Evolutionary conservation across 306 rosid species (phyloP).

Genomic region (Rosa chinensis): DNA sequence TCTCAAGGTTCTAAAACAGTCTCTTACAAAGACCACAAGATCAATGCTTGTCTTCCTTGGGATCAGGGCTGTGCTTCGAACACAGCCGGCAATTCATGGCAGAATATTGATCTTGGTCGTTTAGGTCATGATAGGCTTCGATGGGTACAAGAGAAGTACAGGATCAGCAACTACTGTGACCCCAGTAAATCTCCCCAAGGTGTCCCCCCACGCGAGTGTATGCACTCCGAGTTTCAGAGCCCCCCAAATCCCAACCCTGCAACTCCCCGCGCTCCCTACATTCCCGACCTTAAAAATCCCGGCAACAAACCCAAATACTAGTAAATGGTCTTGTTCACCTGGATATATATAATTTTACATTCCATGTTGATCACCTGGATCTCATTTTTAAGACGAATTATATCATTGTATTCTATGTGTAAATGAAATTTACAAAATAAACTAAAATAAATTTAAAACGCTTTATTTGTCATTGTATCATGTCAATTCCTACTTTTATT

Average conservation of each 20-base stretch:
- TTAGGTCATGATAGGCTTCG: conserved; percentile 25
- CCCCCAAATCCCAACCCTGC: neutral
- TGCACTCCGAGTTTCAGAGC: neutral
- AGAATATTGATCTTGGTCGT: conserved; percentile 15
- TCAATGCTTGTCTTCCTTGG: conserved; percentile 26
- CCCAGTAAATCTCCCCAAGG: conserved; percentile 35
- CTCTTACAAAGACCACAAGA: conserved; percentile 32
- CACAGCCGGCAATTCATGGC: neutral
- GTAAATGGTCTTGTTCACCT: neutral
- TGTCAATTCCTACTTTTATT: neutral
- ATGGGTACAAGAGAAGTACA: conserved; percentile 35
- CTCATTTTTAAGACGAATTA: neutral
- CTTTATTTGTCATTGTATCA: neutral
- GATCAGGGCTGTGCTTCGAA: conserved; percentile 1
- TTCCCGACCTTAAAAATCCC: neutral
- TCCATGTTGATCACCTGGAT: neutral
- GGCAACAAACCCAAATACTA: neutral
- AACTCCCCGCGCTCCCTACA: too few species aligned
- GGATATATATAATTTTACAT: neutral
- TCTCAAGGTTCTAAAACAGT: conserved; percentile 41
- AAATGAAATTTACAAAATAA: neutral
- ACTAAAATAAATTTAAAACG: neutral
- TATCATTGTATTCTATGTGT: neutral
- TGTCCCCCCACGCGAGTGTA: conserved; percentile 26
- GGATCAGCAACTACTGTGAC: conserved; percentile 42